phyloP scores from a whole-genome alignment of 139 green algal species.

The Chlorella sp. region DNA sequence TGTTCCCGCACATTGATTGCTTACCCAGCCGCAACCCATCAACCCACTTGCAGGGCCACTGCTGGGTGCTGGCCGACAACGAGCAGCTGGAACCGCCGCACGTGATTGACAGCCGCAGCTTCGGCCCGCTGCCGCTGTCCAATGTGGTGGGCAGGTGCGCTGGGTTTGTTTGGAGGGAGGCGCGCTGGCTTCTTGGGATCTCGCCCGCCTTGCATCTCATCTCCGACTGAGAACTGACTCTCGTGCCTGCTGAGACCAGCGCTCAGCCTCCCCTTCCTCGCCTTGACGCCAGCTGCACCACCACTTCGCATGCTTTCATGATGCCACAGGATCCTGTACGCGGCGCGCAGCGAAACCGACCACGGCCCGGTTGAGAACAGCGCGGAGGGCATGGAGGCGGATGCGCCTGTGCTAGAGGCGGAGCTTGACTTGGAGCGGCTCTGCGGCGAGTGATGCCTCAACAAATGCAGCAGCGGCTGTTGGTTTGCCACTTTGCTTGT shows the following conservation, averaged over 20 bases:
- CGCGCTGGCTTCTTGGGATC: no score
- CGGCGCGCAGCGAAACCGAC: conserved; percentile 31
- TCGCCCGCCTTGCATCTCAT: no score
- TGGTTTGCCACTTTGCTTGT: neutral
- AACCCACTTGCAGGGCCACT: conserved; percentile 76
- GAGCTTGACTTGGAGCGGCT: conserved; percentile 62
- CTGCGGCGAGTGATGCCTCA: neutral
- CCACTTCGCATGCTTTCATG: no score
- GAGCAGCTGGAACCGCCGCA: conserved; percentile 57
- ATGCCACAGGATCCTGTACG: conserved; percentile 41
- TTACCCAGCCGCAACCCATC: no score
- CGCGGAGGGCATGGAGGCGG: conserved; percentile 38
- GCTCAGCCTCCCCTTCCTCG: no score
- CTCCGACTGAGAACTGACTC: no score
- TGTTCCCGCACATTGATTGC: no score
- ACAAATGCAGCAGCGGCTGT: neutral
- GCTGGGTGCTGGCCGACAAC: conserved; percentile 91
- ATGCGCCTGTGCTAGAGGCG: conserved; percentile 59
- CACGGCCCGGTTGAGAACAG: conserved; percentile 62
- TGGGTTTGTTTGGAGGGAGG: neutral
- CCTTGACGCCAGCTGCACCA: no score
- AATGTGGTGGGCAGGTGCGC: conserved; percentile 60
- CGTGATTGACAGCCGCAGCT: conserved; percentile 72
- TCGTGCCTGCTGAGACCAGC: no score
- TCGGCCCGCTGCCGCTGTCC: conserved; percentile 64